Percentiles rank a stretch among this genome's conserved stretches.
These are phyloP conservation scores for Plectosphaerella plurivora DNA, from an alignment of 2,329 filamentous ascomycete species.

Conservation along the genomic window DNA sequence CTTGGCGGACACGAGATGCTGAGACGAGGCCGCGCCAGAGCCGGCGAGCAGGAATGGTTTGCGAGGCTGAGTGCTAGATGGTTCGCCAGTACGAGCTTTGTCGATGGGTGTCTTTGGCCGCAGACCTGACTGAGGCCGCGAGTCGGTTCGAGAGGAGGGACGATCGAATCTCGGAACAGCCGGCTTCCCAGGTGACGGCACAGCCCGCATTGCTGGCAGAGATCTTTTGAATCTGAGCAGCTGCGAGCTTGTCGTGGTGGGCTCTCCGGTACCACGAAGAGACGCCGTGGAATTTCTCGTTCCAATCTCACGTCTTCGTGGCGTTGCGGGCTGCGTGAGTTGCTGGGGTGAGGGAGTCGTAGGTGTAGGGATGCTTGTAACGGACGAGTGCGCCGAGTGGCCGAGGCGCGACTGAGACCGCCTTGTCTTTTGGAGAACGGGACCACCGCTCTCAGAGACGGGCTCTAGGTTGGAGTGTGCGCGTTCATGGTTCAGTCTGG, in stretches of 20 bases:
- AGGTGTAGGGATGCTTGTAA: slow-evolving; percentile 59
- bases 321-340: slow-evolving; percentile 52
- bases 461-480: slow-evolving; percentile 79
- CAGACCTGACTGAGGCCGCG: slow-evolving; percentile 45
- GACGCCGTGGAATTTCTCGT: slow-evolving; percentile 49
- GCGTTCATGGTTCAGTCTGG: slow-evolving; percentile 70
- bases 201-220: slow-evolving; percentile 52
- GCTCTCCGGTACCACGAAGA: slow-evolving; percentile 44
- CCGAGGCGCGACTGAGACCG: slow-evolving; percentile 64
- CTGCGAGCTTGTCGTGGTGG: slow-evolving; percentile 63
- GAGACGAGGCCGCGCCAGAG: slow-evolving; percentile 60
- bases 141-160: slow-evolving; percentile 55
- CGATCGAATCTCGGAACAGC: slow-evolving; percentile 45
- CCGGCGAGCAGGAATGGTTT: slow-evolving; percentile 81
- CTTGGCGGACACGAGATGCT: slow-evolving; percentile 74
- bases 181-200: slow-evolving; percentile 48
- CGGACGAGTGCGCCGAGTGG: slow-evolving; percentile 66
- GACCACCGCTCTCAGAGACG: slow-evolving; percentile 82
- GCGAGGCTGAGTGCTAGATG: slow-evolving; percentile 45
- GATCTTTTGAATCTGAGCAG: slow-evolving; percentile 63
- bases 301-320: slow-evolving; percentile 56
- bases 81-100: slow-evolving; percentile 48
- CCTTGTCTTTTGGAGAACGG: slow-evolving; percentile 52
- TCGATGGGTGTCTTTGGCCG: slow-evolving; percentile 72
- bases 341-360: slow-evolving; percentile 52